Evolutionary conservation across 139 green algal genomes (phyloP), one percentile per base, ranked within the genome.

Genomic region (Tetradesmus obliquus): DNA sequence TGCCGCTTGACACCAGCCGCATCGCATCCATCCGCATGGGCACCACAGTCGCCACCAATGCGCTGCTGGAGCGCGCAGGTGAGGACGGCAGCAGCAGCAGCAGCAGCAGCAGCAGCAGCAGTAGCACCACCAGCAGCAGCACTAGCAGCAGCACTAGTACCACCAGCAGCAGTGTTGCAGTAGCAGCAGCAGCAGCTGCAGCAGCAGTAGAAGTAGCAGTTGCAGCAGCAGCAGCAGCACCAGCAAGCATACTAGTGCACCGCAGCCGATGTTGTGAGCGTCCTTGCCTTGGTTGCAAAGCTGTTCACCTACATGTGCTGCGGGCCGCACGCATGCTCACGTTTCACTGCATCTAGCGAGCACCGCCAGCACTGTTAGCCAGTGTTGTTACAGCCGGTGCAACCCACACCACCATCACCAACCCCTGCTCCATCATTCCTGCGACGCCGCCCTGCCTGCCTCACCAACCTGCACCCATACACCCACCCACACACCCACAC

Each of bases 41-140:
- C 60, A 99, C 98, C 55, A 96, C 95, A 72, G 97, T 99, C 53
- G 98, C 98, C 12, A 99, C 98, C 45, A 99, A 99, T 91, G 98
- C 98, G n/a, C 92, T 99, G 91, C 94, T 99, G 92, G 98, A 99
- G 91, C 94, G 97, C 24, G 96, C 98, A 93, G 97, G 93, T 87
- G 5, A 87, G 10, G 6, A 45, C 32, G 32, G 32, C 32, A 45
- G 32, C 32, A 45, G 32, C 32, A 45, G 32, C 32, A 45, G 32
- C 32, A 45, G 32, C 32, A 45, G 32, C 32, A 45, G 32, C 32
- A 45, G 6, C 82, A 87, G 82, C 82, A 87, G 55, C n/a, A n/a
- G 81, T 45, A 84, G 79, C 79, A 55, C 22, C 6, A 7, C n/a
- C 20, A 81, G 7, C 20, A 10, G 15, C 24, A 15, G 5, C 53